A percentile compares a stretch with the other conserved stretches of the same genome.
phyloP scores from a whole-genome alignment of 2,329 filamentous ascomycete genomes.

The Diaporthe capsici region DNA sequence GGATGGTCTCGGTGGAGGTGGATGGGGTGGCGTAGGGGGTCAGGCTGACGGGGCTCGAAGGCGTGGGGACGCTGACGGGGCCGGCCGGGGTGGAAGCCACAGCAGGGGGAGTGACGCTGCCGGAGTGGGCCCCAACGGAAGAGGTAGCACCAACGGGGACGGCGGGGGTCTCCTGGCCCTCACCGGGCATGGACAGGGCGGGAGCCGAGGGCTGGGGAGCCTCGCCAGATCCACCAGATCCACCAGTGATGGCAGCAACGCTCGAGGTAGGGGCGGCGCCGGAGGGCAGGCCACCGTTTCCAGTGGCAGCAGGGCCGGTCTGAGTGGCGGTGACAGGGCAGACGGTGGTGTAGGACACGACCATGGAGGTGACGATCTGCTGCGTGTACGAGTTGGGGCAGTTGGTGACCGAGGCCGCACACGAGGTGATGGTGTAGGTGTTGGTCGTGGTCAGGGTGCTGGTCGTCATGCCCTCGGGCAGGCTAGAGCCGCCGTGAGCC shows the following conservation, averaged over 20 bases:
- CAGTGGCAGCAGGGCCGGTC: slow-evolving; percentile 33
- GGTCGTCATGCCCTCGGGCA: slow-evolving; percentile 42
- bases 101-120: slow-evolving; percentile 14
- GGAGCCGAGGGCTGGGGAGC: background rate
- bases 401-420: slow-evolving; percentile 49
- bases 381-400: slow-evolving; percentile 49
- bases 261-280: slow-evolving; percentile 4
- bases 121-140: slow-evolving; percentile 9
- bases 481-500: slow-evolving; percentile 23
- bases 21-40: slow-evolving; percentile 40
- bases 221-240: slow-evolving; percentile 2
- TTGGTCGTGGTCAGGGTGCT: slow-evolving; percentile 46
- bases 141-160: slow-evolving; percentile 1
- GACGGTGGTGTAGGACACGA: slow-evolving; percentile 46
- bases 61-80: slow-evolving; percentile 33
- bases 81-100: slow-evolving; percentile 7
- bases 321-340: slow-evolving; percentile 46
- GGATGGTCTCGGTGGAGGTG: slow-evolving; percentile 44
- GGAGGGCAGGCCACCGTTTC: slow-evolving; percentile 2
- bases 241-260: slow-evolving; percentile 15
- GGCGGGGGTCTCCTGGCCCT: background rate
- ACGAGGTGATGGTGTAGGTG: slow-evolving; percentile 50
- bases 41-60: slow-evolving; percentile 38
- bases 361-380: slow-evolving; percentile 47
- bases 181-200: background rate